Conservation (phyloP, 202 grass and related monocot genomes). For the Saccharum hybrid region DNA sequence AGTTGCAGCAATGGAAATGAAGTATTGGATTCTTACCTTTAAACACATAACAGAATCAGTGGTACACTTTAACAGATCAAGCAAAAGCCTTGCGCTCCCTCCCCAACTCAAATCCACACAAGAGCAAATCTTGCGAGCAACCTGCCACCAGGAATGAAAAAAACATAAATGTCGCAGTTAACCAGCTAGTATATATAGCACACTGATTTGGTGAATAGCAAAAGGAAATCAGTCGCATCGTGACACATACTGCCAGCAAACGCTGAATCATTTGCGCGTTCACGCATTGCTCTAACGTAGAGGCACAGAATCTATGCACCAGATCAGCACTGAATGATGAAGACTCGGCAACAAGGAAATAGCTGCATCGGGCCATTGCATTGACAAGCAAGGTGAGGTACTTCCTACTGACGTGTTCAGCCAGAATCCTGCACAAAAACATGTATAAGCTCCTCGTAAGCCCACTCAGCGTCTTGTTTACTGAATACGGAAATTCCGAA, state of each 20-base stretch:
- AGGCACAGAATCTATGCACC: slow-evolving; percentile 56
- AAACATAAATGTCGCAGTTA: neutral
- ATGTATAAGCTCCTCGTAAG: slow-evolving; percentile 15
- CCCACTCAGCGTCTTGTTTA: neutral
- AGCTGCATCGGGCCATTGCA: slow-evolving; percentile 61
- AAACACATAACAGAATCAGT: slow-evolving; percentile 47
- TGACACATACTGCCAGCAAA: slow-evolving; percentile 58
- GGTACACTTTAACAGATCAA: slow-evolving; percentile 45
- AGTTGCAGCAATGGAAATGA: slow-evolving; percentile 20
- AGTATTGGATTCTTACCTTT: slow-evolving; percentile 53
- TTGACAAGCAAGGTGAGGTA: slow-evolving; percentile 59
- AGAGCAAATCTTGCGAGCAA: slow-evolving; percentile 67
- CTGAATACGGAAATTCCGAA: neutral
- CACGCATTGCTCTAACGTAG: slow-evolving; percentile 45
- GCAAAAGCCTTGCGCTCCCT: slow-evolving; percentile 53
- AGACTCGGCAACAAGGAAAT: too few species aligned
- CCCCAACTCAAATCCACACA: slow-evolving; percentile 59
- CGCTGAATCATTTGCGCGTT: slow-evolving; percentile 52
- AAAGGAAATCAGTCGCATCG: slow-evolving; percentile 27
- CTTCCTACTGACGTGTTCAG: slow-evolving; percentile 53
- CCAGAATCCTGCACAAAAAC: slow-evolving; percentile 54
- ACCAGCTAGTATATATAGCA: too few species aligned
- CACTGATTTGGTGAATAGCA: too few species aligned
- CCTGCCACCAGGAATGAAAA: slow-evolving; percentile 50
- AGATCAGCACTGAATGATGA: slow-evolving; percentile 44